phyloP scores from a whole-genome alignment of 192 early-diverging fungal genomes.

The Backusella tarrabulga region DNA sequence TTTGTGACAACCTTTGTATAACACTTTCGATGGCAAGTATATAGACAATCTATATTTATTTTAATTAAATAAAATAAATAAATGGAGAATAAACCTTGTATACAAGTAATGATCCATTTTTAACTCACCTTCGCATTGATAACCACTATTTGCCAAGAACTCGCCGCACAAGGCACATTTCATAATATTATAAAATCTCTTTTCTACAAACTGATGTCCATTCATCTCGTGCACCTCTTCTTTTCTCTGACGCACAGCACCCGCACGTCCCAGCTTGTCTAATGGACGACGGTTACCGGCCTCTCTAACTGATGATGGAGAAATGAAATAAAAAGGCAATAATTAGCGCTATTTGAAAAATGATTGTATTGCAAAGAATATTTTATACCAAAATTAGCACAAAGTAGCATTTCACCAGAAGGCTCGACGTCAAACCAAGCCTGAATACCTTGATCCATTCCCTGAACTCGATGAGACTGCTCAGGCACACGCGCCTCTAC shows the following conservation, averaged over 20 bases:
- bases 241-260: slow-evolving; percentile 74
- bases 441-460: slow-evolving; percentile 57
- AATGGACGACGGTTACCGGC: slow-evolving; percentile 52
- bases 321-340: not conserved
- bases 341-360: not conserved
- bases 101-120: too few relatives aligned
- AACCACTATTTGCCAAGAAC: slow-evolving; percentile 88
- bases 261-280: slow-evolving; percentile 70
- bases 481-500: not conserved
- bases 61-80: not conserved
- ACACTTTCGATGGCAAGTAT: slow-evolving; percentile 93
- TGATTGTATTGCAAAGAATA: not conserved
- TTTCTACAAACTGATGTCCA: slow-evolving; percentile 92
- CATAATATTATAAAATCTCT: slow-evolving; percentile 96
- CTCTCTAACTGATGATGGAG: slow-evolving; percentile 43
- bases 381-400: slow-evolving; percentile 80
- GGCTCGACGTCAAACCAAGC: slow-evolving; percentile 94
- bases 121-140: slow-evolving; percentile 84
- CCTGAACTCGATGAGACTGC: not conserved
- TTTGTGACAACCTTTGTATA: slow-evolving; percentile 81
- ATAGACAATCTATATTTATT: slow-evolving; percentile 72
- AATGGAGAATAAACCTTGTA: not conserved
- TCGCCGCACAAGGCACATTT: slow-evolving; percentile 95
- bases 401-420: slow-evolving; percentile 82
- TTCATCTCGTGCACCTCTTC: slow-evolving; percentile 85